Conservation (phyloP, 2,329 filamentous ascomycete genomes). For the Microdochium paspali region DNA sequence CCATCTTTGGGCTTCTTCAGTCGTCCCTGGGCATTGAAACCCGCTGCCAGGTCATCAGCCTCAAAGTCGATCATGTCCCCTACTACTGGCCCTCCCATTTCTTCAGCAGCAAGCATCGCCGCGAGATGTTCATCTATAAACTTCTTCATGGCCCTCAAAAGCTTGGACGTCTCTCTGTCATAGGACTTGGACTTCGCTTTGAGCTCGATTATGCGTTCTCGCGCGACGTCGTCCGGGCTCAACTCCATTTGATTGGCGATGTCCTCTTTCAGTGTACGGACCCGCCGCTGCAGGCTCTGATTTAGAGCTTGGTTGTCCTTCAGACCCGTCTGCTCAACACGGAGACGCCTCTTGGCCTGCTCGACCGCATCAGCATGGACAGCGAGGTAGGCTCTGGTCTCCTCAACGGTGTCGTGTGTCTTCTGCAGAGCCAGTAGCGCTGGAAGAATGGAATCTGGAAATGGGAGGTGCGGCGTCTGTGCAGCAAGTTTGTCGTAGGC, state of each 20-base stretch:
- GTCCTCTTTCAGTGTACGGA: conserved; percentile 48
- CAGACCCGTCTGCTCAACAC: background rate
- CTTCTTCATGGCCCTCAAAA: conserved; percentile 54
- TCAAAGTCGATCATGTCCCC: conserved; percentile 61
- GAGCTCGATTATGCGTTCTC: conserved; percentile 53
- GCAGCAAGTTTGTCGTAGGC: conserved; percentile 57
- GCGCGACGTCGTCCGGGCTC: conserved; percentile 50
- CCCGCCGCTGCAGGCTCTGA: conserved; percentile 26
- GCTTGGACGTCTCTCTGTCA: conserved; percentile 46
- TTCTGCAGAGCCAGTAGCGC: conserved; percentile 62
- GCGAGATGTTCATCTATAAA: conserved; percentile 67
- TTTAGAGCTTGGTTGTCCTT: background rate
- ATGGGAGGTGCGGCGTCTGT: conserved; percentile 56
- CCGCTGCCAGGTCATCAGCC: conserved; percentile 47
- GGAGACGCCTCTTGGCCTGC: conserved; percentile 32
- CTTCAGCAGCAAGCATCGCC: conserved; percentile 71
- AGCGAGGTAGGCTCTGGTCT: conserved; percentile 51
- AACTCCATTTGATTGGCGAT: conserved; percentile 47
- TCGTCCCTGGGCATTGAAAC: conserved; percentile 51
- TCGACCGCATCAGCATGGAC: conserved; percentile 32
- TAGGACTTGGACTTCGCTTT: conserved; percentile 49
- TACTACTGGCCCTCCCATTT: conserved; percentile 73
- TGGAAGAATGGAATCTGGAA: conserved; percentile 57
- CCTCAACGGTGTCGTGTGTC: conserved; percentile 52
- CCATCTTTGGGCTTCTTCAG: conserved; percentile 36